Evolutionary conservation across 805 yeast genomes (phyloP).

Genomic region (Candida michaelii): DNA sequence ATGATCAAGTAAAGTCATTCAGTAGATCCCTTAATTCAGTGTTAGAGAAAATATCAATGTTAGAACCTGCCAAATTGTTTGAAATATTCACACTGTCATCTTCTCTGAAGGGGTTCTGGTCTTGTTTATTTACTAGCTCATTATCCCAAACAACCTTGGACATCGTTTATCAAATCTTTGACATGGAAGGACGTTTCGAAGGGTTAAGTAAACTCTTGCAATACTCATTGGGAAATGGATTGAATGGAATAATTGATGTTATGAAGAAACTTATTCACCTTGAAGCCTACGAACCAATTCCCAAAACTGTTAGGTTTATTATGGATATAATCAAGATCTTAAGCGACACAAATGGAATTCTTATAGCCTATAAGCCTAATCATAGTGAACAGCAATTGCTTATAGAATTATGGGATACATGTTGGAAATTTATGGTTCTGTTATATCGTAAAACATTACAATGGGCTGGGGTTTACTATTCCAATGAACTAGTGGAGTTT

Average conservation of each 20-base stretch:
- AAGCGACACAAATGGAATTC: slow-evolving; percentile 49
- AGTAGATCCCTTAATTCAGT: slow-evolving; percentile 10
- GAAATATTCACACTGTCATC: slow-evolving; percentile 23
- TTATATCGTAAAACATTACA: slow-evolving; percentile 63
- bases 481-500: slow-evolving; percentile 66
- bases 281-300: slow-evolving; percentile 67
- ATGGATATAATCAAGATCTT: slow-evolving; percentile 70
- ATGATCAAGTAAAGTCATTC: slow-evolving; percentile 3
- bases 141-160: slow-evolving; percentile 70
- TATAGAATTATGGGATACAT: slow-evolving; percentile 56
- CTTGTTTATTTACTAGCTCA: slow-evolving; percentile 67
- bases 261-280: slow-evolving; percentile 45
- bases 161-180: slow-evolving; percentile 72
- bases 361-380: slow-evolving; percentile 48
- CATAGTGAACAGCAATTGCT: neutral
- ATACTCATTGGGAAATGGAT: slow-evolving; percentile 40
- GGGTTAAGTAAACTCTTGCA: slow-evolving; percentile 60
- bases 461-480: slow-evolving; percentile 72
- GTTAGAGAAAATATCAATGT: slow-evolving; percentile 26
- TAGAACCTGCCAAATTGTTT: slow-evolving; percentile 26
- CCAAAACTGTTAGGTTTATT: slow-evolving; percentile 67
- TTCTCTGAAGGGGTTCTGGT: slow-evolving; percentile 67
- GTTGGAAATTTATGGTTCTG: slow-evolving; percentile 73
- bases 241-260: slow-evolving; percentile 50
- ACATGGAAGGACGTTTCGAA: slow-evolving; percentile 67